phyloP scores from a whole-genome alignment of 306 rosid species.

The Acacia confusa region DNA sequence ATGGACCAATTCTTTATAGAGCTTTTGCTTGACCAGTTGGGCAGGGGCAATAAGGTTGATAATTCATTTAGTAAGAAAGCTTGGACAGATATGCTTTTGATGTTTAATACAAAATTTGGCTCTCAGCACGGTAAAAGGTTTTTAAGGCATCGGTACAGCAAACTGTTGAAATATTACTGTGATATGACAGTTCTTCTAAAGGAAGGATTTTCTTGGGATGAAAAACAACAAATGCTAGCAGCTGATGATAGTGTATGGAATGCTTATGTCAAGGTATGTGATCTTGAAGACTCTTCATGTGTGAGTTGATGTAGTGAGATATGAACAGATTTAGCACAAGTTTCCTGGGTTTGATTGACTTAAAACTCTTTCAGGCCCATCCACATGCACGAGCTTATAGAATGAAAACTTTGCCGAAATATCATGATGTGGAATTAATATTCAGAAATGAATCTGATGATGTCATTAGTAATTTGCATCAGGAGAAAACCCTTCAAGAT shows the following conservation, averaged over 20 bases:
- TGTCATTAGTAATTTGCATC: slow-evolving; percentile 42
- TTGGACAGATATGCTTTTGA: slow-evolving; percentile 69
- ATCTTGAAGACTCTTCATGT: not conserved
- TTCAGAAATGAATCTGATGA: slow-evolving; percentile 48
- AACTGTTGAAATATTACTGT: slow-evolving; percentile 57
- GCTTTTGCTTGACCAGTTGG: slow-evolving; percentile 71
- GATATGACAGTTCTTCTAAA: slow-evolving; percentile 54
- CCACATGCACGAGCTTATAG: slow-evolving; percentile 66
- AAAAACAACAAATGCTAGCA: slow-evolving; percentile 50
- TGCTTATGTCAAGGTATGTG: slow-evolving; percentile 65
- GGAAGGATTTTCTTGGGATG: slow-evolving; percentile 73
- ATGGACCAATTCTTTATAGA: slow-evolving; percentile 75
- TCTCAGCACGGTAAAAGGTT: slow-evolving; percentile 63
- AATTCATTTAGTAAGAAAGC: slow-evolving; percentile 61
- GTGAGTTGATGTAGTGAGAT: slow-evolving; percentile 20
- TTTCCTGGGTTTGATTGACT: slow-evolving; percentile 20
- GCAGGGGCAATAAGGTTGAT: slow-evolving; percentile 54
- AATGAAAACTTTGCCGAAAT: slow-evolving; percentile 68
- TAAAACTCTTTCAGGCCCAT: slow-evolving; percentile 47
- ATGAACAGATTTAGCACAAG: not conserved
- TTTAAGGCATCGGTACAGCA: slow-evolving; percentile 67
- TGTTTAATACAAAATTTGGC: slow-evolving; percentile 63
- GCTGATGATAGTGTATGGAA: slow-evolving; percentile 74
- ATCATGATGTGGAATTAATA: slow-evolving; percentile 58
- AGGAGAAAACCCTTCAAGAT: slow-evolving; percentile 43